phyloP scores from a whole-genome alignment of 306 rosid genomes.

The Casuarina cunninghamiana region DNA sequence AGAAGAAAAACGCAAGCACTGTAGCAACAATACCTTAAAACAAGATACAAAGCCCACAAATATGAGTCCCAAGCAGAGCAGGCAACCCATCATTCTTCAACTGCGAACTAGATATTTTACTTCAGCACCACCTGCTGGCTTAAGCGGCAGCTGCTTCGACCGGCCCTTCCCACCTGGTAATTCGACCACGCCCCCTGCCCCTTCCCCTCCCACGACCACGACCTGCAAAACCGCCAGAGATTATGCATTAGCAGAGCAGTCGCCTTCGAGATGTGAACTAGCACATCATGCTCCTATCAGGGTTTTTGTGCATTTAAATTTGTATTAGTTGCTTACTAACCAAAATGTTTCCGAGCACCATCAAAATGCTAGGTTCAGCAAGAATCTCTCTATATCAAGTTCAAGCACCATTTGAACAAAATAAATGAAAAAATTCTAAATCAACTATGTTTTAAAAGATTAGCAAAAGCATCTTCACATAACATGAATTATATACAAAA shows the following conservation, averaged over 20 bases:
- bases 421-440: neutral
- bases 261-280: neutral
- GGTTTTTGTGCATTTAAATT: neutral
- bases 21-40: conserved; percentile 38
- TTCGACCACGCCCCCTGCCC: conserved; percentile 53
- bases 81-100: conserved; percentile 45
- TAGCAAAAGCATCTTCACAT: neutral
- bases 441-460: neutral
- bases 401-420: neutral
- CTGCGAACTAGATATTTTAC: conserved; percentile 33
- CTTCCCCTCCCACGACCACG: conserved; percentile 68
- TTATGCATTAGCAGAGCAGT: neutral
- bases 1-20: conserved; percentile 50
- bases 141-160: conserved; percentile 61
- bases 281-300: neutral
- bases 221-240: conserved; percentile 43
- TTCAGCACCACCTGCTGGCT: conserved; percentile 32
- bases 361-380: neutral
- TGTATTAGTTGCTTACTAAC: neutral
- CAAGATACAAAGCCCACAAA: conserved; percentile 32
- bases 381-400: neutral
- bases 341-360: neutral
- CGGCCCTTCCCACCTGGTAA: conserved; percentile 40
- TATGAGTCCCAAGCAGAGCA: conserved; percentile 40
- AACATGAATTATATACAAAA: neutral